Evolutionary conservation across 2,329 filamentous ascomycete species (phyloP), one percentile per base, ranked within the genome.

Genomic region (Septoria petroselini): DNA sequence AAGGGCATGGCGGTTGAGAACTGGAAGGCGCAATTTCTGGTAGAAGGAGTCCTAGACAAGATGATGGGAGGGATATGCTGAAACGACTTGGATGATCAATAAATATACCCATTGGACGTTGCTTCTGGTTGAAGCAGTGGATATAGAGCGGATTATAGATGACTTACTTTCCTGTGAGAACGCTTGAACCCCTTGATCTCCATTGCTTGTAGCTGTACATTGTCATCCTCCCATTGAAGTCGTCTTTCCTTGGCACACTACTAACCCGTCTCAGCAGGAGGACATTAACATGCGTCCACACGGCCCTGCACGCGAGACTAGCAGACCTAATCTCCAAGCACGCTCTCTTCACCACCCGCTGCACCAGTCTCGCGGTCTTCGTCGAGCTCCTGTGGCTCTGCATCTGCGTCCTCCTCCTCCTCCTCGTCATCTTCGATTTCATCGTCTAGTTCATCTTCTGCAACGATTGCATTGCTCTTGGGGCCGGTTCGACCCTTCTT

Each of bases 1-100:
- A 63, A 63, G 40, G 73, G 66, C 2, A 79, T 77, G 35, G 73
- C 75, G 25, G 46, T 48, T 43, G 65, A 71, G 38, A 72, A 76
- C 54, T 80, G 78, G 78, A 67, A 64, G 12, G 64, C 31, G 15
- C 40, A 45, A 46, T 4, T 38, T 54, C 15, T 58, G 53, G 55
- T 50, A 40, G 17, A 47, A 9, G 7, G 11, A 35, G 33, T 8
- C 8, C 7, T 30, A 30, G n/a, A n/a, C n/a, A n/a, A n/a, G n/a
- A n/a, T n/a, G n/a, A n/a, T n/a, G n/a, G n/a, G n/a, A n/a, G n/a
- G n/a, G n/a, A n/a, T n/a, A n/a, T n/a, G n/a, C n/a, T n/a, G 15
- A 40, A 7, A 27, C 5, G 23, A 27, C 9, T 27, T 27, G 23
- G 23, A 27, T 27, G 23, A 27, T 27, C 5, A 27, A 27, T 9